phyloP scores from a whole-genome alignment of 1,284 basidiomycete species.

The Apiotrichum laibachii region DNA sequence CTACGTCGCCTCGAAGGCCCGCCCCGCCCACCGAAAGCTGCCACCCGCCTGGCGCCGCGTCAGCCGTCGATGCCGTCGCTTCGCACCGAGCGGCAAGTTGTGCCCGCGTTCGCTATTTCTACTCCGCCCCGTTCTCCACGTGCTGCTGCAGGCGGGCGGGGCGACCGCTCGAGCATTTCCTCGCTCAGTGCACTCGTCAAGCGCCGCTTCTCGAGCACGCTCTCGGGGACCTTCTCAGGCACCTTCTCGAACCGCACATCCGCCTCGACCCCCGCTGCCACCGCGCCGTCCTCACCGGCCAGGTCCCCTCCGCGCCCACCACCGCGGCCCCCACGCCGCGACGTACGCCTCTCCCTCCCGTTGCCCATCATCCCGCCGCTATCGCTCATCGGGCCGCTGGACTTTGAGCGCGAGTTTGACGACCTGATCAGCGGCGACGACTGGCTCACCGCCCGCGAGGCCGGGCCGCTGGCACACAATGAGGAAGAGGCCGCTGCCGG shows the following conservation, averaged over 20 bases:
- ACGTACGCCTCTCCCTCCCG: background rate
- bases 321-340: background rate
- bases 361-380: background rate
- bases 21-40: background rate
- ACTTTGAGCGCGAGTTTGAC: conserved; percentile 3
- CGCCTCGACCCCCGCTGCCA: no score
- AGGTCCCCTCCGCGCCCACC: background rate
- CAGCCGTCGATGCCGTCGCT: no score
- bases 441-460: background rate
- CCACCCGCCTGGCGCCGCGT: background rate
- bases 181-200: no score
- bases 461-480: background rate
- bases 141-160: no score
- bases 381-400: background rate
- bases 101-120: no score
- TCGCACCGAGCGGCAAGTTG: no score
- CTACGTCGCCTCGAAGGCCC: background rate
- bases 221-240: no score
- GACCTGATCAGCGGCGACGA: background rate
- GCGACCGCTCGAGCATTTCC: no score
- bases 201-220: no score
- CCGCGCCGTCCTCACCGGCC: no score
- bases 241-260: no score
- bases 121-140: background rate
- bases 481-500: background rate